Conservation (phyloP, 495 filamentous ascomycete species). For the Platismatia glauca region DNA sequence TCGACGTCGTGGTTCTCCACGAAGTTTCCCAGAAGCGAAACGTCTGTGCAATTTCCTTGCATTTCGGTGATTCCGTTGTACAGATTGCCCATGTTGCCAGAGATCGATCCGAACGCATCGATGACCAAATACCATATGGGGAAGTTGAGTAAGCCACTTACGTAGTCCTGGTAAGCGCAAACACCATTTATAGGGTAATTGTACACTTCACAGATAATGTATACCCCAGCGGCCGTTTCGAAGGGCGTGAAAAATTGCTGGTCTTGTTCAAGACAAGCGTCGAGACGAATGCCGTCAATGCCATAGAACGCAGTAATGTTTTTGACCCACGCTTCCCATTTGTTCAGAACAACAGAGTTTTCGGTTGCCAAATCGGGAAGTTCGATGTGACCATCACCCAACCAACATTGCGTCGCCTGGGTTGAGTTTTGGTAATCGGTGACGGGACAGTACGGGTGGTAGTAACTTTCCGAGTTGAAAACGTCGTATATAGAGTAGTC, state of each 20-base stretch:
- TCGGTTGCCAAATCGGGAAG: not conserved
- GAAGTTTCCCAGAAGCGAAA: slow-evolving; percentile 62
- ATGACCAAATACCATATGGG: slow-evolving; percentile 58
- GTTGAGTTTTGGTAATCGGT: slow-evolving; percentile 50
- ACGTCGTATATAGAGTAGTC: slow-evolving; percentile 55
- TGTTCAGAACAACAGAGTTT: not conserved
- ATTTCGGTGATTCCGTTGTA: slow-evolving; percentile 51
- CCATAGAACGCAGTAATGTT: slow-evolving; percentile 57
- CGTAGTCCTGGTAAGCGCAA: slow-evolving; percentile 53
- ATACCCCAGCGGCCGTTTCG: not conserved
- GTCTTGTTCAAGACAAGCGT: slow-evolving; percentile 63
- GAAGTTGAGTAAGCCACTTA: slow-evolving; percentile 62
- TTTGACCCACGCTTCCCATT: slow-evolving; percentile 50
- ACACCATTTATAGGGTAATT: slow-evolving; percentile 52
- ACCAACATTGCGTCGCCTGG: slow-evolving; percentile 51
- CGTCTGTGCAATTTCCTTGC: slow-evolving; percentile 47
- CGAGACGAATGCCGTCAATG: slow-evolving; percentile 72
- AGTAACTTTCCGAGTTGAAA: slow-evolving; percentile 56
- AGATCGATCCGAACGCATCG: slow-evolving; percentile 51
- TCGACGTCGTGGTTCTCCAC: slow-evolving; percentile 72
- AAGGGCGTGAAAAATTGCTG: slow-evolving; percentile 40
- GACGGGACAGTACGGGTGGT: slow-evolving; percentile 58
- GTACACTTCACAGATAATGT: slow-evolving; percentile 33
- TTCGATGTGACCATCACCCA: slow-evolving; percentile 9
- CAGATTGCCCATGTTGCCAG: slow-evolving; percentile 48